Evolutionary conservation across 495 filamentous ascomycete genomes (phyloP).

Genomic region (Aspergillus heteromorphus): DNA sequence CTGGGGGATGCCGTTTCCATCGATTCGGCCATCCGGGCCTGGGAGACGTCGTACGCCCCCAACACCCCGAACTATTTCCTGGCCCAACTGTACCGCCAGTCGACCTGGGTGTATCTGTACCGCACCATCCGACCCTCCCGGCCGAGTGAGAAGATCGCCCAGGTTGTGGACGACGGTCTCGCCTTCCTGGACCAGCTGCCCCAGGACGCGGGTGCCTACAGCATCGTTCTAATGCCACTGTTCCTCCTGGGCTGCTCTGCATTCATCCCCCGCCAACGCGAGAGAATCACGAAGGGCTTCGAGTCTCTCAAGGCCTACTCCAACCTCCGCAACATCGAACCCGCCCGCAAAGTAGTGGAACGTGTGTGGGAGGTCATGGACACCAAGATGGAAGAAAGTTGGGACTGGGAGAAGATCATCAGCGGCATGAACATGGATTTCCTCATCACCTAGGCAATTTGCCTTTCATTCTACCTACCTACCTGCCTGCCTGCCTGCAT

Average conservation of each 20-base stretch:
- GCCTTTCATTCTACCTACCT: too few relatives aligned
- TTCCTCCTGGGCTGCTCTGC: constrained; percentile 86
- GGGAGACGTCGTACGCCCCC: constrained; percentile 65
- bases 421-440: constrained; percentile 75
- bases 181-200: constrained; percentile 57
- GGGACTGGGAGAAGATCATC: constrained; percentile 90
- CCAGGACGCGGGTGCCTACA: constrained; percentile 59
- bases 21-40: constrained; percentile 68
- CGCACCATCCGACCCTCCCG: constrained; percentile 76
- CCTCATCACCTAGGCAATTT: constrained; percentile 52
- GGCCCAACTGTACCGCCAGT: constrained; percentile 79
- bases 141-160: constrained; percentile 59
- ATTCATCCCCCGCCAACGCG: constrained; percentile 63
- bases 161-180: constrained; percentile 76
- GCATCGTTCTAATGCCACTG: constrained; percentile 79
- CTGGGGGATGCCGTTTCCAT: constrained; percentile 73
- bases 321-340: constrained; percentile 73
- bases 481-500: constrained; percentile 8
- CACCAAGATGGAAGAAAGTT: constrained; percentile 62
- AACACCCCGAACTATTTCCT: constrained; percentile 71
- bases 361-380: constrained; percentile 83
- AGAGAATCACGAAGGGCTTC: constrained; percentile 64
- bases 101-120: constrained; percentile 85
- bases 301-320: constrained; percentile 69
- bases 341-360: constrained; percentile 68